phyloP scores from a whole-genome alignment of 2,329 filamentous ascomycete species.

The Colletotrichum sp. region DNA sequence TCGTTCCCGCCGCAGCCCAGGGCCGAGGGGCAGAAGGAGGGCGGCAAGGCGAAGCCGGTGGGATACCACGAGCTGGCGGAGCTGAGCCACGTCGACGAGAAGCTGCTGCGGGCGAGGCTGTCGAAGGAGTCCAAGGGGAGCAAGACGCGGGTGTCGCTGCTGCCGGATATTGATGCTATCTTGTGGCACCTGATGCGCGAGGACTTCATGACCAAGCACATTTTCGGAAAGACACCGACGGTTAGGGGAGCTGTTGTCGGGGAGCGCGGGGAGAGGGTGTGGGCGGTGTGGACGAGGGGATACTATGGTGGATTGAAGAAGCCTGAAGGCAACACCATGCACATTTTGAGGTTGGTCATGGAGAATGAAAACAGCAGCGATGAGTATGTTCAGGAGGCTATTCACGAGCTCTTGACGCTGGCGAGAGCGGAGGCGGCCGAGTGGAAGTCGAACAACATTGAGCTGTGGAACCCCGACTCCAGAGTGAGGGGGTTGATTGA shows the following conservation, averaged over 20 bases:
- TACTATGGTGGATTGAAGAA: constrained; percentile 63
- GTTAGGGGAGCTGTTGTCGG: constrained; percentile 75
- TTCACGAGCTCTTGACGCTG: constrained; percentile 68
- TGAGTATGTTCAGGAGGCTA: constrained; percentile 52
- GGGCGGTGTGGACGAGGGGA: constrained; percentile 75
- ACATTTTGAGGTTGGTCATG: constrained; percentile 72
- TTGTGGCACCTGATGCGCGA: constrained; percentile 83
- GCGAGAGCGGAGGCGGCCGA: constrained; percentile 74
- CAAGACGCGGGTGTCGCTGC: constrained; percentile 66
- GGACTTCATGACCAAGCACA: constrained; percentile 72
- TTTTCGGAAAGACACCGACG: constrained; percentile 61
- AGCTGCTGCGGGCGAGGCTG: constrained; percentile 62
- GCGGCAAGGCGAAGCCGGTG: constrained; percentile 47
- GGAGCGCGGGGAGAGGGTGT: constrained; percentile 61
- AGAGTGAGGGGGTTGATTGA: constrained; percentile 53
- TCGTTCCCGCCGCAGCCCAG: constrained; percentile 54
- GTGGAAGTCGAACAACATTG: constrained; percentile 74
- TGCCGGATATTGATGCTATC: constrained; percentile 72
- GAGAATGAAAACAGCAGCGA: constrained; percentile 56
- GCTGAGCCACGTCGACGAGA: constrained; percentile 69
- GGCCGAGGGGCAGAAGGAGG: constrained; percentile 15
- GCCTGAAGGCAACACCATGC: constrained; percentile 68
- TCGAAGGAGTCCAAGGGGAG: constrained; percentile 35
- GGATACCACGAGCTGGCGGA: constrained; percentile 64
- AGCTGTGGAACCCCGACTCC: constrained; percentile 83